Evolutionary conservation across 176 grass and related monocot genomes (phyloP), one percentile per base, ranked within the genome.

Genomic region (Triticum timopheevii): DNA sequence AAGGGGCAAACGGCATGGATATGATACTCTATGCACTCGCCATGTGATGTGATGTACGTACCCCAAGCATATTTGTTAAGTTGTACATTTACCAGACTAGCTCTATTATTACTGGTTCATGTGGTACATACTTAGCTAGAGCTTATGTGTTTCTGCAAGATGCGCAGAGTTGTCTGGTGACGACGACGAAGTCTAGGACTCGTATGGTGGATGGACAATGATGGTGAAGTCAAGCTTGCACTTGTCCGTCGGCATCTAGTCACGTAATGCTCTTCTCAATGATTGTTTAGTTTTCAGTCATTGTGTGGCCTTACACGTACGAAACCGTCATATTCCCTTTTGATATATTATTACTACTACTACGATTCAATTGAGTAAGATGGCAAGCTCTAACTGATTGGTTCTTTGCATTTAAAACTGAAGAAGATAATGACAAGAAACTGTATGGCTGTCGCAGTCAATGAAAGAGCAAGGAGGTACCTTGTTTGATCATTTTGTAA

Each of bases 31-130:
- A 58, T 31, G 33, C 28, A 78, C 44, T 27, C 44, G 65, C 66
- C 85, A 49, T 80, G 77, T 72, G 76, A 49, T 80, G 77, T 72
- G 76, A 44, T 13, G 30, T n/a, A 10, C 15, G 73, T 50, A 7
- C 8, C 24, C 17, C 52, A 31, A 64, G 58, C 42, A 36, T 78
- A 58, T 73, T 4, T 31, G 5, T 6, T 35, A 9, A 40, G 4
- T 19, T 58, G 3, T 28, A 54, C 5, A 33, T 13, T 76, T 77
- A 58, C 49, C 75, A 56, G 16, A 31, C 47, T 19, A 22, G 7
- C 16, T 34, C 27, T 58, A 33, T 17, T 34, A 33, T 34, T 54
- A 31, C 23, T 74, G 7, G 6, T 70, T 17, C 7, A 17, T 62
- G 4, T 19, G 50, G 50, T 54, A 2, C 61, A 12, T 64, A 64